Evolutionary conservation across 1,284 basidiomycete species (phyloP).

Genomic region (Irpex rosettiformis): DNA sequence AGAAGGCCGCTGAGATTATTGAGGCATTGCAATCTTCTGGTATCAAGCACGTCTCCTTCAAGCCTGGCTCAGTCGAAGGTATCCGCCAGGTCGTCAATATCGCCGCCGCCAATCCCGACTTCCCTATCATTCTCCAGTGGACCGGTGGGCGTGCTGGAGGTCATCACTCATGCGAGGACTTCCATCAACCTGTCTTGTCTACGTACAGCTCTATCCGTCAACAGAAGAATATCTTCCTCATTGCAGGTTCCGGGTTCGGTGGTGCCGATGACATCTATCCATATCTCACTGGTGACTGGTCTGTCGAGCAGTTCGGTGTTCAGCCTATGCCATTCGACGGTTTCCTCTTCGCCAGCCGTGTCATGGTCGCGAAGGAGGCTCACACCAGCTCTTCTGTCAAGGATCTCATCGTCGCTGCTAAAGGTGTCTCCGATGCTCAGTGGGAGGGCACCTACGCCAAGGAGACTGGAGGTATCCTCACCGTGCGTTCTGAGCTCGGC

Average conservation of each 20-base stretch:
- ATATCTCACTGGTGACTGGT: conserved; percentile 97
- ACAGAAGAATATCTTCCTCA: conserved; percentile 85
- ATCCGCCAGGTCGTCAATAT: conserved; percentile 97
- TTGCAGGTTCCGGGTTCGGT: conserved; percentile 97
- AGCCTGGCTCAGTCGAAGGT: conserved; percentile 96
- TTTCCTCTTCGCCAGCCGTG: conserved; percentile 92
- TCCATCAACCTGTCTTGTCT: conserved; percentile 92
- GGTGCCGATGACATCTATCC: conserved; percentile 96
- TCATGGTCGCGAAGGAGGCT: conserved; percentile 98
- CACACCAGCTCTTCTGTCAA: conserved; percentile 94
- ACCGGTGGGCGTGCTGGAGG: conserved; percentile 99
- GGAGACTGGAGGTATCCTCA: conserved; percentile 94
- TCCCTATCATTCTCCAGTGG: conserved; percentile 99
- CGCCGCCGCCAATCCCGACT: conserved; percentile 91
- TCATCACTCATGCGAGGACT: conserved; percentile 97
- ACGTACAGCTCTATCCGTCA: conserved; percentile 92
- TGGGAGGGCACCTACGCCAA: conserved; percentile 97
- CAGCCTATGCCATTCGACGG: conserved; percentile 99
- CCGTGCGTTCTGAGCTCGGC: conserved; percentile 95
- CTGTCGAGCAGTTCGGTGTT: conserved; percentile 72
- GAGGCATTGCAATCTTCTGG: conserved; percentile 49
- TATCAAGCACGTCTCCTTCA: conserved; percentile 95
- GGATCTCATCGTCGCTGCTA: conserved; percentile 91
- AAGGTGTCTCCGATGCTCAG: conserved; percentile 87
- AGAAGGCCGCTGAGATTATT: conserved; percentile 73